Percentiles rank a stretch among this genome's conserved stretches.
Evolutionary conservation across 1,284 basidiomycete species (phyloP).

Genomic region (Ganoderma lingzhi): DNA sequence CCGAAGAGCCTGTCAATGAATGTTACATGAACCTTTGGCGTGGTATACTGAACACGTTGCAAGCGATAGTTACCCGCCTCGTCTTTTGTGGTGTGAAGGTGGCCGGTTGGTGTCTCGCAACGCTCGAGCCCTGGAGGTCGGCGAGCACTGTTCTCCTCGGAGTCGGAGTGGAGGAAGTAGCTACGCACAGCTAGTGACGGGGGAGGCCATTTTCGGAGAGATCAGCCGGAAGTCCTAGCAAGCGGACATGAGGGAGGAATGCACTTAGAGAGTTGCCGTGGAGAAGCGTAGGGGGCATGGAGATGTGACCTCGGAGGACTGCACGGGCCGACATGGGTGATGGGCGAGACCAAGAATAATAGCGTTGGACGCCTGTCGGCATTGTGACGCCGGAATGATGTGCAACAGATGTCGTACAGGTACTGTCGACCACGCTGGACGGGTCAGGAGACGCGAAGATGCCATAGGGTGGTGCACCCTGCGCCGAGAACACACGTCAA

Average conservation of each 20-base stretch:
- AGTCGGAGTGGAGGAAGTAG: background rate
- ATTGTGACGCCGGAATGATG: background rate
- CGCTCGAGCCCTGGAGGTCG: background rate
- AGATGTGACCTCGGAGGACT: background rate
- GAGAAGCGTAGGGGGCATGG: constrained; percentile 1
- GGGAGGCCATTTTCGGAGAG: constrained; percentile 1
- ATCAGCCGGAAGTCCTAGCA: background rate
- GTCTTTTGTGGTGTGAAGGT: constrained; percentile 8
- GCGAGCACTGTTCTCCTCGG: background rate
- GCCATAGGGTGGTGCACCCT: background rate
- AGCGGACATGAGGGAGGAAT: constrained; percentile 7
- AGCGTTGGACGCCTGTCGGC: background rate
- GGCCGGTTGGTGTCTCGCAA: background rate
- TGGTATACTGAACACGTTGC: constrained; percentile 5
- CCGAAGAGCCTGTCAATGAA: background rate
- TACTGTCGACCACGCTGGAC: background rate
- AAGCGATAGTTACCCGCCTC: constrained; percentile 5
- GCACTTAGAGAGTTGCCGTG: background rate
- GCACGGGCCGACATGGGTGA: background rate
- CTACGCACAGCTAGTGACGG: background rate
- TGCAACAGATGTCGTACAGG: background rate
- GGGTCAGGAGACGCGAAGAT: background rate
- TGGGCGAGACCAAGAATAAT: background rate
- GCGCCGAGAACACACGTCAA: constrained; percentile 2
- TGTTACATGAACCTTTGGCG: constrained; percentile 2